Evolutionary conservation across 2,329 filamentous ascomycete species (phyloP).

Genomic region (Beauveria asiatica): DNA sequence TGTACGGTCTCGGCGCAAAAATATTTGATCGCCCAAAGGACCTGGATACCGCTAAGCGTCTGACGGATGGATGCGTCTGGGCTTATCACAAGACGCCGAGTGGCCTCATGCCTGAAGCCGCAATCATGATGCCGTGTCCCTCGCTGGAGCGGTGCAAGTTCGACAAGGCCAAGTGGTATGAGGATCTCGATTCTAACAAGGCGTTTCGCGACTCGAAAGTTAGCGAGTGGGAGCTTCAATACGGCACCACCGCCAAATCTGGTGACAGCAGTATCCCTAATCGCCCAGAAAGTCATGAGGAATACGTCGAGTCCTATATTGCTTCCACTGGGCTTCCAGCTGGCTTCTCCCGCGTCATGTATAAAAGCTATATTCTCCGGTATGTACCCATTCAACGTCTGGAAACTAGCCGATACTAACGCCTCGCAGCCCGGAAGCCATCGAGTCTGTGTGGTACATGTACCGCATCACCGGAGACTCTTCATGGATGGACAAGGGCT

Average conservation of each 20-base stretch:
- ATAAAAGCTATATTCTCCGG: constrained; percentile 52
- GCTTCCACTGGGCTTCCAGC: constrained; percentile 35
- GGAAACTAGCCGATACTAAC: neutral
- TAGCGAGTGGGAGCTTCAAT: constrained; percentile 35
- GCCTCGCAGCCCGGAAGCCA: constrained; percentile 61
- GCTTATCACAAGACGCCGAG: constrained; percentile 52
- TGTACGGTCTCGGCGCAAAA: constrained; percentile 58
- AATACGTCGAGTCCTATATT: constrained; percentile 42
- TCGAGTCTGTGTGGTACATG: constrained; percentile 83
- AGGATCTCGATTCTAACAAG: constrained; percentile 38
- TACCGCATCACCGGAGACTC: constrained; percentile 80
- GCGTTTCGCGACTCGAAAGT: constrained; percentile 35
- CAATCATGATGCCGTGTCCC: constrained; percentile 37
- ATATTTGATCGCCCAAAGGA: constrained; percentile 52
- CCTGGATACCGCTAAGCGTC: constrained; percentile 52
- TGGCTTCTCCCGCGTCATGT: constrained; percentile 40
- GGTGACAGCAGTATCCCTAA: constrained; percentile 4
- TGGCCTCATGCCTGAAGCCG: constrained; percentile 58
- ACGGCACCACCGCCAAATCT: constrained; percentile 18
- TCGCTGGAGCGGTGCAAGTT: constrained; percentile 40
- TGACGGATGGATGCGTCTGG: constrained; percentile 64
- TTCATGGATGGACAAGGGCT: constrained; percentile 70
- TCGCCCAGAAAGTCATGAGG: constrained; percentile 42
- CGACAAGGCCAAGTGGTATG: constrained; percentile 40
- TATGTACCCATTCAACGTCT: constrained; percentile 26